Conservation (phyloP, 129 eudicot species). For the Escallonia herrerae region DNA sequence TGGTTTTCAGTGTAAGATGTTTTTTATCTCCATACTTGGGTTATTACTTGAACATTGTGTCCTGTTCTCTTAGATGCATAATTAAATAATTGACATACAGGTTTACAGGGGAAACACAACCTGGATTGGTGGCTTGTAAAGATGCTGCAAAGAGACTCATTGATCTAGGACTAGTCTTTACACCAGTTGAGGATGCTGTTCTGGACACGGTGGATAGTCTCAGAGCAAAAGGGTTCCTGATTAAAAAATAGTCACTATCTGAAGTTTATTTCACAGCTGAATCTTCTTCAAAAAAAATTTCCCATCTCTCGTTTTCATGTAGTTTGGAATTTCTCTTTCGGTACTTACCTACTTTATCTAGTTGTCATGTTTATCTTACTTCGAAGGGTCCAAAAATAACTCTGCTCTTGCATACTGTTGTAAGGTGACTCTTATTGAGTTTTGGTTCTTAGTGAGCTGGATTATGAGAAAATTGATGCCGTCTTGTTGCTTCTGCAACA, state of each 20-base stretch:
- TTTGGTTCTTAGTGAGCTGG: too few relatives aligned
- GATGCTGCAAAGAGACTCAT: slow-evolving; percentile 69
- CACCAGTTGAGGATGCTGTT: slow-evolving; percentile 59
- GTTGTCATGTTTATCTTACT: too few relatives aligned
- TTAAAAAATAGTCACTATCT: slow-evolving; percentile 6
- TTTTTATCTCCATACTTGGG: too few relatives aligned
- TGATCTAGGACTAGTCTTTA: slow-evolving; percentile 57
- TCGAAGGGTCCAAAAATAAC: too few relatives aligned
- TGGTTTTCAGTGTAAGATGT: too few relatives aligned
- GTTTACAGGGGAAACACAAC: slow-evolving; percentile 66
- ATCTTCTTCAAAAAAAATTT: neutral
- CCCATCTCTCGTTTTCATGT: neutral
- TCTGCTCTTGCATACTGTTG: too few relatives aligned
- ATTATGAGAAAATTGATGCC: neutral
- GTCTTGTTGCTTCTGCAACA: neutral
- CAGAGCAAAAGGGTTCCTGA: slow-evolving; percentile 52
- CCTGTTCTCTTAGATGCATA: neutral
- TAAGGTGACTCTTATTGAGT: too few relatives aligned
- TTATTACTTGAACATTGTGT: neutral
- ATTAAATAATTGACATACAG: slow-evolving; percentile 19
- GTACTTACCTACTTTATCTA: too few relatives aligned
- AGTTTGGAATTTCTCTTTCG: neutral
- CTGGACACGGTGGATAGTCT: slow-evolving; percentile 61
- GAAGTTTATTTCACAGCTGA: neutral
- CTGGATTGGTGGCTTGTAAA: slow-evolving; percentile 53